phyloP scores from a whole-genome alignment of 1,284 basidiomycete genomes.

The Polyporus tsugae region DNA sequence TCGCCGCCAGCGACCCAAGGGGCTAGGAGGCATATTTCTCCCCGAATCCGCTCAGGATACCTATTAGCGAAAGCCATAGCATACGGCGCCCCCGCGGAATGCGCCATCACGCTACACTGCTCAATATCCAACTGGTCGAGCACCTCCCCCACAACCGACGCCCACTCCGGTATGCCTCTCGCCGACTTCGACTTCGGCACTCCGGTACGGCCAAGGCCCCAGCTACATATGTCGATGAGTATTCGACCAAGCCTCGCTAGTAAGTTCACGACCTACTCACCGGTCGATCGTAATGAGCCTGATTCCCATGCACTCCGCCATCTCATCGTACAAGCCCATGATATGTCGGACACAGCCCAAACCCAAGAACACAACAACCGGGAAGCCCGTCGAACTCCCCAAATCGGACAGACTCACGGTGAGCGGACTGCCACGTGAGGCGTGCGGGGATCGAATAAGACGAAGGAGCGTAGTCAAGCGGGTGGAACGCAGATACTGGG shows the following conservation, averaged over 20 bases:
- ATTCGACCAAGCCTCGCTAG: background rate
- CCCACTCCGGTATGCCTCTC: constrained; percentile 91
- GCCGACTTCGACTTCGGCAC: constrained; percentile 71
- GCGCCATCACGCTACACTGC: constrained; percentile 91
- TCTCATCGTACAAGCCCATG: constrained; percentile 95
- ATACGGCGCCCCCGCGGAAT: constrained; percentile 97
- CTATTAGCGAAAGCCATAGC: constrained; percentile 88
- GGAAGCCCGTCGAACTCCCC: constrained; percentile 82
- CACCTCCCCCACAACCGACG: constrained; percentile 88
- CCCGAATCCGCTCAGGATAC: constrained; percentile 77
- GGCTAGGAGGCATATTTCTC: constrained; percentile 89
- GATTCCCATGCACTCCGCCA: constrained; percentile 88
- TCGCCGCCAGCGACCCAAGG: constrained; percentile 97
- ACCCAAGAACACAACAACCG: constrained; percentile 92
- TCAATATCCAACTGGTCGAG: constrained; percentile 82
- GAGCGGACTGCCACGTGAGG: constrained; percentile 73
- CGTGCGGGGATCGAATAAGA: constrained; percentile 82
- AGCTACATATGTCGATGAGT: constrained; percentile 53
- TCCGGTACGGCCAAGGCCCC: constrained; percentile 93
- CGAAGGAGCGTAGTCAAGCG: constrained; percentile 85
- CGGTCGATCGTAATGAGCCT: constrained; percentile 95
- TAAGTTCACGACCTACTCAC: constrained; percentile 47
- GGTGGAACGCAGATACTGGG: constrained; percentile 85
- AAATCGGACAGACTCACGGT: constrained; percentile 95
- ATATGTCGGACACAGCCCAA: constrained; percentile 94